phyloP scores from a whole-genome alignment of 2,329 filamentous ascomycete species.

The Kalmusia sp. region DNA sequence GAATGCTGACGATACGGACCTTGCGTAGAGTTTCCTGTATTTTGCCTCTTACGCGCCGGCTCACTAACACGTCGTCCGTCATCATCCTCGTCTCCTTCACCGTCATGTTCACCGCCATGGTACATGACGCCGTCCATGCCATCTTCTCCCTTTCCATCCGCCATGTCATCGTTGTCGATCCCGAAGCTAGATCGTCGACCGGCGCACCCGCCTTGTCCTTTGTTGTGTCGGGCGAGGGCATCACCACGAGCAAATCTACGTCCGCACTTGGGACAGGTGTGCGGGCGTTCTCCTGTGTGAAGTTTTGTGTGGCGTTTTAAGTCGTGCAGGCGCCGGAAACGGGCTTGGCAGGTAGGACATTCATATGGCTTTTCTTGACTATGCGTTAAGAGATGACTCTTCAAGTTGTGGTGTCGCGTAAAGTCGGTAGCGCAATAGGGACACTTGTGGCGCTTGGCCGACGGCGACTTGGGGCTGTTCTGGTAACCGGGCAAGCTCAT shows the following conservation, averaged over 20 bases:
- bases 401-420: conserved; percentile 95
- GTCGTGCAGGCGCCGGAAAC: conserved; percentile 92
- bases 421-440: conserved; percentile 97
- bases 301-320: conserved; percentile 95
- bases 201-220: conserved; percentile 93
- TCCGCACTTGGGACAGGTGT: conserved; percentile 93
- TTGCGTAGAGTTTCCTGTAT: conserved; percentile 61
- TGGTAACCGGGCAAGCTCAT: conserved; percentile 67
- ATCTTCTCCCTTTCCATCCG: conserved; percentile 58
- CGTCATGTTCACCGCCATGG: conserved; percentile 59
- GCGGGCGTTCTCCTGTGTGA: conserved; percentile 93
- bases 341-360: conserved; percentile 89
- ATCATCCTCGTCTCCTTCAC: conserved; percentile 62
- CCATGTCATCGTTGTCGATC: conserved; percentile 76
- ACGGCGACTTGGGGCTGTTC: conserved; percentile 71
- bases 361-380: conserved; percentile 98
- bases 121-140: conserved; percentile 71
- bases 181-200: conserved; percentile 87
- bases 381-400: conserved; percentile 95
- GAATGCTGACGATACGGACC: conserved; percentile 70
- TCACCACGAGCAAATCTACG: conserved; percentile 95
- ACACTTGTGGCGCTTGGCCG: conserved; percentile 91
- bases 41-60: conserved; percentile 75
- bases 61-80: conserved; percentile 67
- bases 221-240: conserved; percentile 91